These are phyloP conservation scores for Ambrosiella cleistominuta DNA, from an alignment of 2,329 filamentous ascomycete genomes.

Conservation along the genomic window DNA sequence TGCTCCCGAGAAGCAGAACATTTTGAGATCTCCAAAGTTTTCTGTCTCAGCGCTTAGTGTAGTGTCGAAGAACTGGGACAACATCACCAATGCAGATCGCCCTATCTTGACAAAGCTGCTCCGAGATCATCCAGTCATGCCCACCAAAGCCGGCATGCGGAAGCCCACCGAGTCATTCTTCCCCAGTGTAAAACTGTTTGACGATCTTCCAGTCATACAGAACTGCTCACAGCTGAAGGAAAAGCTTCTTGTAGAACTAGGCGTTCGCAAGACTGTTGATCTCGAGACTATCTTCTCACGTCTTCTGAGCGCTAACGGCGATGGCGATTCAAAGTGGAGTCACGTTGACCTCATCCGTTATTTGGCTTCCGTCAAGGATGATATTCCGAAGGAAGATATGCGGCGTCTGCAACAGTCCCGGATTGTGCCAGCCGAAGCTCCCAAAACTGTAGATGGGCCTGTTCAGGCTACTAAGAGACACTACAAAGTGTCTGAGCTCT, in stretches of 20 bases:
- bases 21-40: conserved; percentile 57
- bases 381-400: conserved; percentile 73
- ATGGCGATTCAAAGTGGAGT: conserved; percentile 56
- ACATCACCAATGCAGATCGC: conserved; percentile 10
- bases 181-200: conserved; percentile 80
- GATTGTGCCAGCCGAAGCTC: conserved; percentile 64
- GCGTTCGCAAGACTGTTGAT: conserved; percentile 89
- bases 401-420: conserved; percentile 58
- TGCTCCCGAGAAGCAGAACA: conserved; percentile 43
- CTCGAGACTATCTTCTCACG: conserved; percentile 84
- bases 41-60: conserved; percentile 60
- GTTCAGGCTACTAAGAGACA: conserved; percentile 34
- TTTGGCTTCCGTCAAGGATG: conserved; percentile 69
- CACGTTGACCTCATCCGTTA: conserved; percentile 93
- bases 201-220: conserved; percentile 71
- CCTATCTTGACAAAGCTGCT: conserved; percentile 29
- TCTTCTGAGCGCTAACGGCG: conserved; percentile 44
- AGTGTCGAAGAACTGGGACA: conserved; percentile 78
- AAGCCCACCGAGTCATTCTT: conserved; percentile 80
- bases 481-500: conserved; percentile 63
- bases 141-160: conserved; percentile 80
- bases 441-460: conserved; percentile 31
- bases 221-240: conserved; percentile 70
- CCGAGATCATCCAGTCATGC: conserved; percentile 55
- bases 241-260: conserved; percentile 66